Conservation (phyloP, 2,329 filamentous ascomycete genomes). For the Phaeoacremonium minimum region DNA sequence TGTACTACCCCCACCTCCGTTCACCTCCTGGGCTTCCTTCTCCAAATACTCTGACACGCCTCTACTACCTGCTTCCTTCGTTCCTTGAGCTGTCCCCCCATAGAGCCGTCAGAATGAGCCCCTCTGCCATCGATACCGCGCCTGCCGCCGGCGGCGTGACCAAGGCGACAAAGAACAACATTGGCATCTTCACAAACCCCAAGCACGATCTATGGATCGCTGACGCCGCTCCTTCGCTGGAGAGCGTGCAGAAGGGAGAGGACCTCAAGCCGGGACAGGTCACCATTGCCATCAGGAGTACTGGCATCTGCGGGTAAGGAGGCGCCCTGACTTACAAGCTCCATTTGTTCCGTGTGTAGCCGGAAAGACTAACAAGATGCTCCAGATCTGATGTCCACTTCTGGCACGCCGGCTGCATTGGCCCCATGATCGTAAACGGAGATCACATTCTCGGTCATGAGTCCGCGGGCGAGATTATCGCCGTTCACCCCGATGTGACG, state of each 20-base stretch:
- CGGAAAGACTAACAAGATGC: not conserved
- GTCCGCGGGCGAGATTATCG: conserved; percentile 79
- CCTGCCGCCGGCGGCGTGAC: not conserved
- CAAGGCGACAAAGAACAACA: conserved; percentile 66
- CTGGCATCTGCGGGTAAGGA: conserved; percentile 85
- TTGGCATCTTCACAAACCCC: conserved; percentile 94
- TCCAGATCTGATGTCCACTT: conserved; percentile 88
- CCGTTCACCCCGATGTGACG: conserved; percentile 76
- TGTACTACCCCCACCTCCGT: too few species aligned
- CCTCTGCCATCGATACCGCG: not conserved
- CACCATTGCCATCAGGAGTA: conserved; percentile 84
- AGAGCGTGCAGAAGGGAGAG: conserved; percentile 64
- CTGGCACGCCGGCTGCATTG: conserved; percentile 93
- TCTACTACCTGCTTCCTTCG: too few species aligned
- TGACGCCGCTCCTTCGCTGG: conserved; percentile 69
- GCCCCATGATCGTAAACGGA: conserved; percentile 86
- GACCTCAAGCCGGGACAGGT: conserved; percentile 78
- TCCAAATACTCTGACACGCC: too few species aligned
- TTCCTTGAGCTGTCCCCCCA: too few species aligned
- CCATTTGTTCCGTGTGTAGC: too few species aligned
- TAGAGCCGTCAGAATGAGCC: too few species aligned
- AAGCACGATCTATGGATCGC: conserved; percentile 87
- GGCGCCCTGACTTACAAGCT: not conserved
- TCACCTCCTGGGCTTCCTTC: too few species aligned
- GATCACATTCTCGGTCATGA: conserved; percentile 95